A percentile compares a stretch with the other conserved stretches of the same genome.
Conservation (phyloP, 306 rosid species). For the Abrus precatorius region DNA sequence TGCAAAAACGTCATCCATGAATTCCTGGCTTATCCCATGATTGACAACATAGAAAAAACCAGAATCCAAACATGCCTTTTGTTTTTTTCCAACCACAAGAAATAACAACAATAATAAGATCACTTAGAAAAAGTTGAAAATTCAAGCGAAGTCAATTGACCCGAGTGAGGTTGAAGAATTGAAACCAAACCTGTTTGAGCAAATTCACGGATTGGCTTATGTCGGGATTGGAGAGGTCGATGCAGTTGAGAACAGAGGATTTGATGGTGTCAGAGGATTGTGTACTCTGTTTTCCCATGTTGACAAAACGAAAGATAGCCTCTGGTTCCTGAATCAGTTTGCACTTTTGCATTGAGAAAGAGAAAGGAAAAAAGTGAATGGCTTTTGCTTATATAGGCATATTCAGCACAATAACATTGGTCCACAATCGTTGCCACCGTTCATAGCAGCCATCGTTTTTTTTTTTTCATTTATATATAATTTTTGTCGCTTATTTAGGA, state of each 20-base stretch:
- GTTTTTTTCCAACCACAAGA: background rate
- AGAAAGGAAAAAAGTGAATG: background rate
- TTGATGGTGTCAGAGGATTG: conserved; percentile 40
- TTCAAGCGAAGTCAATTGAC: background rate
- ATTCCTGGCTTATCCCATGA: conserved; percentile 76
- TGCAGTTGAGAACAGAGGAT: conserved; percentile 67
- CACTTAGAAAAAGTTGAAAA: background rate
- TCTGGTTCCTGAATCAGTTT: conserved; percentile 18
- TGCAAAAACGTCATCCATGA: conserved; percentile 79
- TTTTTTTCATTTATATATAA: background rate
- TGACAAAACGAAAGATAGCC: conserved; percentile 14
- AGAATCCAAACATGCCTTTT: conserved; percentile 90
- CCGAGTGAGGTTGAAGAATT: background rate
- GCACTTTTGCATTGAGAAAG: background rate
- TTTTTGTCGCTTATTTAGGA: background rate
- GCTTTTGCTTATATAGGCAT: background rate
- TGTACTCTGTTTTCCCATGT: conserved; percentile 63
- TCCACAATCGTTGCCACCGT: conserved; percentile 31
- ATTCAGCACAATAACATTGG: conserved; percentile 4
- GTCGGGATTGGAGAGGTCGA: conserved; percentile 78
- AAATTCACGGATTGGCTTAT: conserved; percentile 65
- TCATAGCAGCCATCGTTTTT: conserved; percentile 10
- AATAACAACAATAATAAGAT: background rate
- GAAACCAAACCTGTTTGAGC: conserved; percentile 74
- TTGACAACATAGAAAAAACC: conserved; percentile 94